phyloP scores from a whole-genome alignment of 108 stramenopile species.

The Cylindrotheca closterium region DNA sequence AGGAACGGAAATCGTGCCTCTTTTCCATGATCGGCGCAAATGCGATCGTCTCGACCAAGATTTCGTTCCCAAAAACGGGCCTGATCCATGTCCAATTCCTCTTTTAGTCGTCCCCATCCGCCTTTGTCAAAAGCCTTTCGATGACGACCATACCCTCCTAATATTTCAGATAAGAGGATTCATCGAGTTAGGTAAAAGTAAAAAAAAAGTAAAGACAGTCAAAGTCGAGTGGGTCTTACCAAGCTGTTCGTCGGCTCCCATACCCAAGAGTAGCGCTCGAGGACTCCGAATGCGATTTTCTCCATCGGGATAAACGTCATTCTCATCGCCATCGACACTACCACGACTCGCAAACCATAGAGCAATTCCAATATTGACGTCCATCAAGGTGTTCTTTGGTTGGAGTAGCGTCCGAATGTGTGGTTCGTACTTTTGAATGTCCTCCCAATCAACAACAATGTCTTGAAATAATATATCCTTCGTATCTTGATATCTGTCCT shows the following conservation, averaged over 20 bases:
- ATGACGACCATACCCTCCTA: slow-evolving; percentile 96
- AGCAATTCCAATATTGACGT: slow-evolving; percentile 94
- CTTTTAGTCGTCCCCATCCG: slow-evolving; percentile 60
- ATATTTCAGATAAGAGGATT: neutral
- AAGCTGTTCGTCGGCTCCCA: slow-evolving; percentile 97
- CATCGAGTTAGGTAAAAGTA: too few relatives aligned
- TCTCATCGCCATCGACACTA: slow-evolving; percentile 22
- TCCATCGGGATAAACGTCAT: slow-evolving; percentile 1
- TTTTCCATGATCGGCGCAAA: slow-evolving; percentile 83
- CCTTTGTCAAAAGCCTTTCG: slow-evolving; percentile 77
- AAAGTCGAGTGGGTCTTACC: too few relatives aligned
- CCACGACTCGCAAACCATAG: slow-evolving; percentile 91
- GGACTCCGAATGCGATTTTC: neutral
- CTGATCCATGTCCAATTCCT: slow-evolving; percentile 85
- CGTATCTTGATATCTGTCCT: slow-evolving; percentile 54
- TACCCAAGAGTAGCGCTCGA: slow-evolving; percentile 78
- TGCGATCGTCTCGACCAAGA: slow-evolving; percentile 95
- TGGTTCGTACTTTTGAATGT: slow-evolving; percentile 58
- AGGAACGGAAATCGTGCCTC: slow-evolving; percentile 95
- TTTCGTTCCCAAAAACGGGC: slow-evolving; percentile 94
- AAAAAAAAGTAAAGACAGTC: too few relatives aligned
- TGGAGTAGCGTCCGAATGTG: slow-evolving; percentile 62
- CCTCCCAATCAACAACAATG: slow-evolving; percentile 72
- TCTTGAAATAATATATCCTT: slow-evolving; percentile 46
- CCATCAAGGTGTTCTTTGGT: slow-evolving; percentile 87